These are phyloP conservation scores for Chaetomiaceae sp. DNA, from an alignment of 2,329 filamentous ascomycete genomes.

Conservation along the genomic window DNA sequence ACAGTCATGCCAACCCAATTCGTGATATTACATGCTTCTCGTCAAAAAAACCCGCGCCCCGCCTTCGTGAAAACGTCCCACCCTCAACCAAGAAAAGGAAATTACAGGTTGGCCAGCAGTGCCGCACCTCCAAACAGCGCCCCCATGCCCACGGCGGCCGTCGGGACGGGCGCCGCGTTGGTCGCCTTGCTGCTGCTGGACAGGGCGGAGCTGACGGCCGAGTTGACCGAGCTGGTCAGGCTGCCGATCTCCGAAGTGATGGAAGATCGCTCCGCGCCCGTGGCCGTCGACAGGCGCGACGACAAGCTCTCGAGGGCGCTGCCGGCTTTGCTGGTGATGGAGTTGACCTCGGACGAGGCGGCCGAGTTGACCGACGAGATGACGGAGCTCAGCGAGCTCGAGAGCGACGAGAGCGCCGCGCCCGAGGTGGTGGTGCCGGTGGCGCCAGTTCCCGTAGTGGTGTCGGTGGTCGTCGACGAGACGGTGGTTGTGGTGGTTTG, in stretches of 20 bases:
- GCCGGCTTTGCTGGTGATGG: conserved; percentile 25
- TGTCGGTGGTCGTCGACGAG: background rate
- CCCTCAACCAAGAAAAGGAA: too few relatives aligned
- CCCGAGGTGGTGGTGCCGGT: background rate
- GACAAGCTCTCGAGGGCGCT: conserved; percentile 26
- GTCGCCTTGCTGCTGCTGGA: too few relatives aligned
- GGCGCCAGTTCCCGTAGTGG: background rate
- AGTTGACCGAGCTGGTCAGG: conserved; percentile 21
- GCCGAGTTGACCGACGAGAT: conserved; percentile 16
- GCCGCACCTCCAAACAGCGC: conserved; percentile 45
- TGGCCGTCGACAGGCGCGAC: conserved; percentile 28
- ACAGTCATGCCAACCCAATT: too few relatives aligned
- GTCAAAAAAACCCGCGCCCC: too few relatives aligned
- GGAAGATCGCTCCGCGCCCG: conserved; percentile 26
- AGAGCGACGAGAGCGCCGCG: conserved; percentile 2
- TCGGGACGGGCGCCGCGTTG: conserved; percentile 33
- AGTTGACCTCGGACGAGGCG: conserved; percentile 24
- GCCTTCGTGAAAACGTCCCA: too few relatives aligned
- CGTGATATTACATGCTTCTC: too few relatives aligned
- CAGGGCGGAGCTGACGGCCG: conserved; percentile 1
- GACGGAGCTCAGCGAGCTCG: conserved; percentile 7
- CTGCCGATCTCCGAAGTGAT: conserved; percentile 27
- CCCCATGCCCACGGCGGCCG: conserved; percentile 41
- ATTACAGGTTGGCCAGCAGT: conserved; percentile 8
- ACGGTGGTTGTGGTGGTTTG: conserved; percentile 16